Evolutionary conservation across 345 rosid species (phyloP), one percentile per base, ranked within the genome.

Genomic region (Linum lewisii): DNA sequence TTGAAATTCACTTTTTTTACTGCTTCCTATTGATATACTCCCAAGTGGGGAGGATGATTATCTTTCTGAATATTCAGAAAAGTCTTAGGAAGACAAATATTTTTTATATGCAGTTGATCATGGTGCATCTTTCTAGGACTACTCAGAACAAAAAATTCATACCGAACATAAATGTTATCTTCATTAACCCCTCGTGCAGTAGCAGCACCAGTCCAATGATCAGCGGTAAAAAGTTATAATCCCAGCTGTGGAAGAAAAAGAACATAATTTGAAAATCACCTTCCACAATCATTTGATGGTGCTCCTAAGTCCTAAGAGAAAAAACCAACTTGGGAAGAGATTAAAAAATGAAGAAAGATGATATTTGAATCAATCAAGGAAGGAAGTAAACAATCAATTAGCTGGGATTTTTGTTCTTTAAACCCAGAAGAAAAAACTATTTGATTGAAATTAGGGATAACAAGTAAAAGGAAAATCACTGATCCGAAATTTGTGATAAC

Each of bases 221-320:
- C 81, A 49, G 70, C 84, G 24, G 79, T 72, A 42, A 90, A 86
- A 79, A 72, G 69, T 70, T 82, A 82, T 24, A 79, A 72, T 54
- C 61, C 75, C 18, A 42, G 63, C 70, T 77, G 82, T 38, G 95
- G 78, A 53, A 85, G 81, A 79, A 79, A 86, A 58, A 79, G 86
- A 72, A 61, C 64, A 44, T 97, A 80, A 57, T 68, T 82, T 66
- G 99, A 84, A 59, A 85, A 82, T 80, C 69, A 79, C 62, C 81
- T 85, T 66, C 85, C 86, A 23, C 95, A 84, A 53, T 90, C 95
- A 23, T 93, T 90, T 67, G n/a, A n/a, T n/a, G n/a, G n/a, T n/a
- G n/a, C n/a, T n/a, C n/a, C n/a, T n/a, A n/a, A n/a, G n/a, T n/a
- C n/a, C n/a, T n/a, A n/a, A n/a, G n/a, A n/a, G n/a, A n/a, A n/a